Percentiles rank a stretch among this genome's conserved stretches.
These are phyloP conservation scores for Platanus orientalis DNA, from an alignment of 164 flowering plant genomes.

Conservation along the genomic window DNA sequence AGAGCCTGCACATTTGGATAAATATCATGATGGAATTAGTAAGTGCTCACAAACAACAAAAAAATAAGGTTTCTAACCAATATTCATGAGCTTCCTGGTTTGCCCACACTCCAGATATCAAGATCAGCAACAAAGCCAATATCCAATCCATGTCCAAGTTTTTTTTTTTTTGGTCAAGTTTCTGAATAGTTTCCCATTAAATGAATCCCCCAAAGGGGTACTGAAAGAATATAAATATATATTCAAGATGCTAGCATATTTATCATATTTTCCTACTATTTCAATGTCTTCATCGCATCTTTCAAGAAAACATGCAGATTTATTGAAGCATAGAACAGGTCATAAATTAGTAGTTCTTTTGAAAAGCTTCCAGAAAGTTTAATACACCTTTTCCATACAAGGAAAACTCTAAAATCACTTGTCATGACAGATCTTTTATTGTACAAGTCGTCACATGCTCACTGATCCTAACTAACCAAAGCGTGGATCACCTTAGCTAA, in stretches of 20 bases:
- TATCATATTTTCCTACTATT: not conserved
- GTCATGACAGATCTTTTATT: not conserved
- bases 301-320: no score
- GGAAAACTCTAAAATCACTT: not conserved
- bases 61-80: not conserved
- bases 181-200: not conserved
- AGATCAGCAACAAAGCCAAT: no score
- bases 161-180: no score
- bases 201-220: not conserved
- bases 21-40: constrained; percentile 2
- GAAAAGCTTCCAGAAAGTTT: not conserved
- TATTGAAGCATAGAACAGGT: not conserved
- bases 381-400: not conserved
- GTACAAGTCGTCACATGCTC: not conserved
- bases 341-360: not conserved
- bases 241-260: not conserved
- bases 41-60: not conserved
- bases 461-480: not conserved
- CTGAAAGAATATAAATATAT: not conserved
- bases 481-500: no score
- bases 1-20: constrained; percentile 48
- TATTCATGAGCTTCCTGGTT: not conserved
- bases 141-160: not conserved
- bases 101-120: not conserved
- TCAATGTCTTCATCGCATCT: not conserved